Evolutionary conservation across 2,329 filamentous ascomycete genomes (phyloP), one percentile per base, ranked within the genome.

Genomic region (Colletotrichum salicis): DNA sequence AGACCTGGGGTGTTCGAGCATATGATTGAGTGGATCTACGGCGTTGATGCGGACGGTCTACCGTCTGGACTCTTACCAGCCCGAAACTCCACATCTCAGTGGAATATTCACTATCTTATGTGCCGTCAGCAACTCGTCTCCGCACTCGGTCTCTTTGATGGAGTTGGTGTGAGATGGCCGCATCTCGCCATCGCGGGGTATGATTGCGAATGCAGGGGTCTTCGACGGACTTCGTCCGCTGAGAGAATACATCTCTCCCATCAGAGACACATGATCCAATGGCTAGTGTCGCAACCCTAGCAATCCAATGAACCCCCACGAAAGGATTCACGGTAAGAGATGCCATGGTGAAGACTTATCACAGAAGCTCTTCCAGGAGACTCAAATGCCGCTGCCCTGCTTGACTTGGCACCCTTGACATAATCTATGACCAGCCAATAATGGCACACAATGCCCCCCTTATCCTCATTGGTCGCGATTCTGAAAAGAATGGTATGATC

Each of bases 161-260:
- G 6, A 12, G n/a, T 12, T 19, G 29, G 61, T 13, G 15, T 64
- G 52, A 13, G 12, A 59, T 60, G 64, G 12, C 54, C 54, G 31
- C 24, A 59, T 69, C 66, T 69, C 66, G 66, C 51, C 60, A 69
- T 69, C 52, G 66, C 54, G 66, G 66, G 54, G 66, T 58, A 13
- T 41, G 31, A 69, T 69, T 51, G 60, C 66, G 66, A 69, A 58
- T 64, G 15, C 52, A 24, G 41, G 22, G 59, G 41, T 58, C 48
- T 5, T 58, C 41, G 52, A 64, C 66, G 60, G 60, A 64, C 41
- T 41, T 52, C 66, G 66, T 29, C 66, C 66, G 66, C 54, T 64
- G 12, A 37, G n/a, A 24, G 15, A 11, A 31, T 8, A 19, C 24
- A 56, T 33, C 35, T n/a, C 33, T 3, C 15, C n/a, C 19, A n/a